These are phyloP conservation scores for Prunus davidiana DNA, from an alignment of 306 rosid species.

Conservation along the genomic window DNA sequence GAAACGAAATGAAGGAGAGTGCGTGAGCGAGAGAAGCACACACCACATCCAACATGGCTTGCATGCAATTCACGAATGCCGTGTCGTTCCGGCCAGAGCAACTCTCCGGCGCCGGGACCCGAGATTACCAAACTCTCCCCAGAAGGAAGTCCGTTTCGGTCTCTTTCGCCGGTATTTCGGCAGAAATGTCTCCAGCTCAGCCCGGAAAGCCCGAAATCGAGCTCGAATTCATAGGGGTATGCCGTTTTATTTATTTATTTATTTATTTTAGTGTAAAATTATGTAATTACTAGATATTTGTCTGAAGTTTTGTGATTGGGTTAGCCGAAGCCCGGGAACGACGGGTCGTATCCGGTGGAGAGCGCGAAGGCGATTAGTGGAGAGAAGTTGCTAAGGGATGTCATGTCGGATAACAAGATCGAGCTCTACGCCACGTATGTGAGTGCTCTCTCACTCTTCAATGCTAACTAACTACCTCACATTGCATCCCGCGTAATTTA, in stretches of 20 bases:
- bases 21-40: background rate
- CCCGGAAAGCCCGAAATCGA: conserved; percentile 53
- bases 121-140: conserved; percentile 1
- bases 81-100: conserved; percentile 29
- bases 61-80: conserved; percentile 38
- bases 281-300: background rate
- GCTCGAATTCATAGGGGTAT: conserved; percentile 78
- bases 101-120: conserved; percentile 14
- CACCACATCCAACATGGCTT: conserved; percentile 40
- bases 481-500: background rate
- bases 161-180: conserved; percentile 30
- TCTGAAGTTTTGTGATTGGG: conserved; percentile 12
- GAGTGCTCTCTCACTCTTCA: conserved; percentile 28
- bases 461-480: background rate
- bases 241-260: background rate
- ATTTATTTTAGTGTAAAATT: background rate
- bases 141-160: conserved; percentile 30
- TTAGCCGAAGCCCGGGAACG: conserved; percentile 65
- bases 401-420: conserved; percentile 82
- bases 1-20: background rate
- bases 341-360: conserved; percentile 65
- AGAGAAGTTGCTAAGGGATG: conserved; percentile 76
- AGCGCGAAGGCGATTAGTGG: conserved; percentile 64
- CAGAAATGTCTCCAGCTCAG: conserved; percentile 27
- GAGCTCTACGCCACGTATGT: conserved; percentile 94